A percentile compares a stretch with the other conserved stretches of the same genome.
These are phyloP conservation scores for Hypoxylon crocopeplum DNA, from an alignment of 495 filamentous ascomycete genomes.

Conservation along the genomic window DNA sequence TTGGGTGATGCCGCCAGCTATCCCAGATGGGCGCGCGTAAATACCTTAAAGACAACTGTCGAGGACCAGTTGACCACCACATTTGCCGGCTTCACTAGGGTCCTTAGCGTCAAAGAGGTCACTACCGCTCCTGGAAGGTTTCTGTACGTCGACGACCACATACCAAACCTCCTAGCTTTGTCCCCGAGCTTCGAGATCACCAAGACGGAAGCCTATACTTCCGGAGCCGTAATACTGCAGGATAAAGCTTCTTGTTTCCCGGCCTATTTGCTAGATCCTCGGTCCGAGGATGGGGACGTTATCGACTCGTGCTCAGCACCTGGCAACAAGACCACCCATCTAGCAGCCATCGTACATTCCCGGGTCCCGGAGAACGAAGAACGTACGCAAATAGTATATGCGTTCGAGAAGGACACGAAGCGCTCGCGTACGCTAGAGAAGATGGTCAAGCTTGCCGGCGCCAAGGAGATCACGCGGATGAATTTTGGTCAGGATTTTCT, in stretches of 20 bases:
- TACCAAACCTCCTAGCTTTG: slow-evolving; percentile 83
- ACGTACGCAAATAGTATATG: slow-evolving; percentile 57
- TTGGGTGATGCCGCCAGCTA: slow-evolving; percentile 47
- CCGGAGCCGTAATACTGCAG: slow-evolving; percentile 84
- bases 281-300: slow-evolving; percentile 68
- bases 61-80: slow-evolving; percentile 72
- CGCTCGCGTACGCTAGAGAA: slow-evolving; percentile 76
- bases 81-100: slow-evolving; percentile 64
- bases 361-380: slow-evolving; percentile 34
- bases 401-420: slow-evolving; percentile 71
- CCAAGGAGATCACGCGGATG: slow-evolving; percentile 66
- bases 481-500: slow-evolving; percentile 81
- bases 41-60: slow-evolving; percentile 74
- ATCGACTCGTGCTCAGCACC: slow-evolving; percentile 93
- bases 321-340: slow-evolving; percentile 96
- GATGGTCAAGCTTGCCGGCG: slow-evolving; percentile 82
- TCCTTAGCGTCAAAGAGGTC: slow-evolving; percentile 54
- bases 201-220: slow-evolving; percentile 71
- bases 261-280: slow-evolving; percentile 77
- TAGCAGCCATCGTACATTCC: slow-evolving; percentile 72
- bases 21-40: slow-evolving; percentile 90
- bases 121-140: slow-evolving; percentile 40
- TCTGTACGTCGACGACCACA: slow-evolving; percentile 71
- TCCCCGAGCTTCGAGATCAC: slow-evolving; percentile 72
- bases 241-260: slow-evolving; percentile 98